phyloP scores from a whole-genome alignment of 306 rosid species.

The Mimosa bimucronata region DNA sequence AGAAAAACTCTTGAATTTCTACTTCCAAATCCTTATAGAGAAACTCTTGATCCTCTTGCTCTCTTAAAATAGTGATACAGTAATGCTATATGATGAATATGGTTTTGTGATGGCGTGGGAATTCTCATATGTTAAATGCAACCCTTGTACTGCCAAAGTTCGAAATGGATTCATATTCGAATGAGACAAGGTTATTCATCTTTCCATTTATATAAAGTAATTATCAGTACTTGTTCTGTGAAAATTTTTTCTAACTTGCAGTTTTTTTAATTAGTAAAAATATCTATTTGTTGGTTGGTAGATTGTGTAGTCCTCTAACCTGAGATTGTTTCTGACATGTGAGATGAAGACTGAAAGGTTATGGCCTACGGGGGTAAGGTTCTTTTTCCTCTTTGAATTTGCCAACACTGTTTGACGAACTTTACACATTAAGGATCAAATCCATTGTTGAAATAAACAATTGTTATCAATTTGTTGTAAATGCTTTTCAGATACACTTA shows the following conservation, averaged over 20 bases:
- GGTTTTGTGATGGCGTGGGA: conserved; percentile 97
- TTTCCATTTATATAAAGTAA: neutral
- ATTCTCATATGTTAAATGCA: conserved; percentile 77
- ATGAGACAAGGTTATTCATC: conserved; percentile 79
- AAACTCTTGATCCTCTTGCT: conserved; percentile 15
- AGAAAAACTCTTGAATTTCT: conserved; percentile 27
- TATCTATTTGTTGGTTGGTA: conserved; percentile 16
- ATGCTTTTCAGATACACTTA: no score
- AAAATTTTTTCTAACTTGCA: neutral
- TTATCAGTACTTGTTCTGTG: neutral
- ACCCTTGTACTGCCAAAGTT: conserved; percentile 87
- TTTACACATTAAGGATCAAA: no score
- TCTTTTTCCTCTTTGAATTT: no score
- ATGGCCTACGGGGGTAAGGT: no score
- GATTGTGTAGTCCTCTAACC: neutral
- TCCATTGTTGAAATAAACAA: no score
- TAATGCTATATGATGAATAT: conserved; percentile 37
- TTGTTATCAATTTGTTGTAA: no score
- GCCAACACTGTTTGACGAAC: no score
- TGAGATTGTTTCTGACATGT: conserved; percentile 18
- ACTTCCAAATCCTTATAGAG: conserved; percentile 11
- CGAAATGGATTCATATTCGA: conserved; percentile 94
- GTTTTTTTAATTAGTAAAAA: neutral
- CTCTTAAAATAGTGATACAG: conserved; percentile 34
- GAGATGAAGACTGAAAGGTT: no score